Evolutionary conservation across 2,329 filamentous ascomycete genomes (phyloP), one percentile per base, ranked within the genome.

Genomic region (Zymoseptoria ardabiliae): DNA sequence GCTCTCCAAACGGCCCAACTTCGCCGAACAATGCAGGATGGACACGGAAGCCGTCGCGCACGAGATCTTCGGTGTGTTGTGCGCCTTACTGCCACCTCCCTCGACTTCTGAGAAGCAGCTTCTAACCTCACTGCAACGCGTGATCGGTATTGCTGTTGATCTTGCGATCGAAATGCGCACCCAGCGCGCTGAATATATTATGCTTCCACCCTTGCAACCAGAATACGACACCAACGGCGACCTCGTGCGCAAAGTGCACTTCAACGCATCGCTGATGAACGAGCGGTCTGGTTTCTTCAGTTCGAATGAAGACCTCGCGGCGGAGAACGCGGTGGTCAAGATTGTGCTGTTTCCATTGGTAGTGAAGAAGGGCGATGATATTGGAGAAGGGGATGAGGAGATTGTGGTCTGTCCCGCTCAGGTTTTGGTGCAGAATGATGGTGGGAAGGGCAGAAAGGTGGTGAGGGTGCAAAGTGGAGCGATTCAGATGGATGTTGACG

Each of bases 11-110:
- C 85, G 93, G 53, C 83, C 87, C 13, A 78, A 84, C n/a, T 99
- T 97, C 76, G 82, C 85, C 63, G 80, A 85, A 56, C 91, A 97
- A 75, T 88, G 91, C 69, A 86, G 89, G 57, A 86, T 89, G 68
- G 95, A 99, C 75, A 96, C 91, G 3, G 91, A 97, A 77, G 92
- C 92, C 30, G 93, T 99, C n/a, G 90, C 94, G 28, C 86, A 95
- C 69, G 92, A 92, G 68, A 86, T 99, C 67, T 90, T 94, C 74
- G 85, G 87, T 73, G 93, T 90, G 0, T 80, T 99, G 22, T 88
- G 87, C 61, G 86, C 85, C 65, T 87, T 99, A 66, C 84, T 99
- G 17, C 91, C 93, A 9, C 94, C 94, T 10, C 93, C 94, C 5
- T 82, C 85, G 56, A 85, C 94, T 68, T 80, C 93, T 58, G 89